Evolutionary conservation across 768 basidiomycete genomes (phyloP), one percentile per base, ranked within the genome.

Genomic region (Porphyrellus cyaneotinctus): DNA sequence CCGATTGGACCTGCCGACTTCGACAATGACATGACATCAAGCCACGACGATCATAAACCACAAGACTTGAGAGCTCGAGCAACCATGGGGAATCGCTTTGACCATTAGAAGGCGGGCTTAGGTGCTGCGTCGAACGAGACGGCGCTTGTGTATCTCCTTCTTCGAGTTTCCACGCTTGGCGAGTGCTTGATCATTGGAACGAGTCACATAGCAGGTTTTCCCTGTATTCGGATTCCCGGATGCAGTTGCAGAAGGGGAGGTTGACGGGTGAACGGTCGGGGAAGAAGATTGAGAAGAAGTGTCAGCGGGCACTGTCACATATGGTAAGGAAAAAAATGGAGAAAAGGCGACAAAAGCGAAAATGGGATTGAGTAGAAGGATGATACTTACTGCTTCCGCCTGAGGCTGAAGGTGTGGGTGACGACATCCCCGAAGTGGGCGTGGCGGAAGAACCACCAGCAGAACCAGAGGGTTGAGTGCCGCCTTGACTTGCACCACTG

Each of bases 281-380:
- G 60, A 39, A 20, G 51, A 15, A 11, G 56, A 55, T 46, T 39
- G 20, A 47, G 64, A 56, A 17, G 53, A 39, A 53, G 61, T 22
- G 61, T 67, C 33, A 66, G 65, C 18, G 51, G 59, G 47, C 47
- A 54, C 66, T 67, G 62, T 60, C 54, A 54, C 38, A 23, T 49
- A 33, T 15, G 49, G 56, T 57, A 58, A 68, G 61, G 64, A 57
- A 56, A 43, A 24, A 47, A 2, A 38, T 11, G 33, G 36, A 18
- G 49, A 24, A 54, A 51, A 14, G 7, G 26, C 1, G 20, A n/a
- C 24, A 39, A 51, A 14, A 32, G 14, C 10, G 20, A 26, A 32
- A 53, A 46, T 20, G 37, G 12, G 28, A 51, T 23, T 23, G 41
- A 54, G 26, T 14, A 26, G 15, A 44, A 43, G 22, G 30, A 23